phyloP scores from a whole-genome alignment of 352 stramenopile genomes.

The Phytopythium mirpurense region DNA sequence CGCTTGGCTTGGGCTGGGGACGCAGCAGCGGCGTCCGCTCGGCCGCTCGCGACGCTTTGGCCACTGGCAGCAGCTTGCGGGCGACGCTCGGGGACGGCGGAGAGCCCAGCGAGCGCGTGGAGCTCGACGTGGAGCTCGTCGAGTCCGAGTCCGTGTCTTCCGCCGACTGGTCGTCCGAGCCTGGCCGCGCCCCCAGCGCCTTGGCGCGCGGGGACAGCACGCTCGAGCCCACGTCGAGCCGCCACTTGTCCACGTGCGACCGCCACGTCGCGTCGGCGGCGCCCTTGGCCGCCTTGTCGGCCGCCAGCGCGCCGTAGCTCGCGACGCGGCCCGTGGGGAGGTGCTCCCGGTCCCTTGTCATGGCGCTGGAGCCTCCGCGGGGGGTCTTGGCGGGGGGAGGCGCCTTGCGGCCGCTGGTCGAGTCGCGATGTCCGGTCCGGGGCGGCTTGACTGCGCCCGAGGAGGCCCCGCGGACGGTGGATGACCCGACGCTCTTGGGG shows the following conservation, averaged over 20 bases:
- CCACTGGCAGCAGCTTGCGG: conserved; percentile 8
- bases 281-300: conserved; percentile 7
- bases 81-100: conserved; percentile 8
- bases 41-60: conserved; percentile 13
- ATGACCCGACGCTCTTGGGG: neutral
- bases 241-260: conserved; percentile 39
- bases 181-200: conserved; percentile 7
- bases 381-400: conserved; percentile 6
- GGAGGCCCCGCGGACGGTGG: neutral
- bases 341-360: conserved; percentile 14
- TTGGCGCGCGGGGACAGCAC: conserved; percentile 25
- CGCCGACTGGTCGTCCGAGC: conserved; percentile 22
- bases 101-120: conserved; percentile 7
- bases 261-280: conserved; percentile 32
- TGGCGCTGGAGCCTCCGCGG: conserved; percentile 17
- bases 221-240: conserved; percentile 17
- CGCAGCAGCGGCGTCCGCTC: conserved; percentile 38
- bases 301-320: conserved; percentile 20
- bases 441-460: neutral
- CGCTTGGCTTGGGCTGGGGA: conserved; percentile 8
- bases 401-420: conserved; percentile 3
- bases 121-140: conserved; percentile 30
- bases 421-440: conserved; percentile 12
- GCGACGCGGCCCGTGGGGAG: conserved; percentile 9
- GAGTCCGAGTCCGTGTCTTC: conserved; percentile 42